These are phyloP conservation scores for Pestalotiopsis sp. DNA, from an alignment of 2,329 filamentous ascomycete genomes.

Conservation along the genomic window DNA sequence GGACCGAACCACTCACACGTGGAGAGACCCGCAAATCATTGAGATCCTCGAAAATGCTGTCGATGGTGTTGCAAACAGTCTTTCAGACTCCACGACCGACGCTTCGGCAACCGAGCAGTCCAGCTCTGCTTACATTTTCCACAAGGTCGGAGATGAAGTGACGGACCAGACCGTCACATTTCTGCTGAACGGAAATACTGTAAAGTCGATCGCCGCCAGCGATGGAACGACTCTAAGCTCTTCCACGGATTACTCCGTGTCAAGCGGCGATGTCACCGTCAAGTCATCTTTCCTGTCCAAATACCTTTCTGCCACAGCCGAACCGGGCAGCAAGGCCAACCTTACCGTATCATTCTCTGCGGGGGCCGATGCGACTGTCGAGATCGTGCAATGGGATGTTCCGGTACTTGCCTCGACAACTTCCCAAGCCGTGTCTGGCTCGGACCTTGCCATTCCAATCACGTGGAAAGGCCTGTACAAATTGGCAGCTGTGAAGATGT, in stretches of 20 bases:
- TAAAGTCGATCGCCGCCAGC: constrained; percentile 39
- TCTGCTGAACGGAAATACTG: constrained; percentile 53
- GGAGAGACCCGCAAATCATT: constrained; percentile 50
- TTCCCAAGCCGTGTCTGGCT: constrained; percentile 25
- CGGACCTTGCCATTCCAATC: constrained; percentile 48
- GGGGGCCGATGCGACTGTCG: constrained; percentile 45
- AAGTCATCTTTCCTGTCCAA: constrained; percentile 44
- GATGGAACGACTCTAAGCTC: constrained; percentile 33
- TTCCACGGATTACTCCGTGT: constrained; percentile 47
- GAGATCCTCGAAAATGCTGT: constrained; percentile 47
- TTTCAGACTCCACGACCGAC: constrained; percentile 54
- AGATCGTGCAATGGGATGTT: constrained; percentile 53
- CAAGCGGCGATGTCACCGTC: constrained; percentile 46
- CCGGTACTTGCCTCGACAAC: constrained; percentile 36
- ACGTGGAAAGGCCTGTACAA: constrained; percentile 50
- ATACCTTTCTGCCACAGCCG: constrained; percentile 39
- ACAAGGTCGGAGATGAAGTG: constrained; percentile 45
- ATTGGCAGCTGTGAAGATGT: constrained; percentile 51
- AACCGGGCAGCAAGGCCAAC: constrained; percentile 47
- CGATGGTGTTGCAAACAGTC: constrained; percentile 44
- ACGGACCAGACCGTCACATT: constrained; percentile 45
- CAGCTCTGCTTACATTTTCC: constrained; percentile 56
- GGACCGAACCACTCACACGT: constrained; percentile 46
- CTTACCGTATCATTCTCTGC: constrained; percentile 53
- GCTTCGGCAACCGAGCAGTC: constrained; percentile 41